A percentile compares a stretch with the other conserved stretches of the same genome.
These are phyloP conservation scores for Cajanus cajan DNA, from an alignment of 306 rosid species.

Conservation along the genomic window DNA sequence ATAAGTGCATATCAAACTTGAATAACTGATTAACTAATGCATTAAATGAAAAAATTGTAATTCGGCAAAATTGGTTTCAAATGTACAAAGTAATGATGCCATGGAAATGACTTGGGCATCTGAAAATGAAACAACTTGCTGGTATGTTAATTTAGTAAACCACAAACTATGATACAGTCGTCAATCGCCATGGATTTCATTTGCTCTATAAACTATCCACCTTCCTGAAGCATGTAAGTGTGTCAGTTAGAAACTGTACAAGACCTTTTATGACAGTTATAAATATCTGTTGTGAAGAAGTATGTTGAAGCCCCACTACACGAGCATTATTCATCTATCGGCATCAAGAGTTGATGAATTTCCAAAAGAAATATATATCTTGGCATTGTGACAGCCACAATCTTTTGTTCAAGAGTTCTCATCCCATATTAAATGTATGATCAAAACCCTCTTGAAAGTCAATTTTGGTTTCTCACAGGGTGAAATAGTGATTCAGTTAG, in stretches of 20 bases:
- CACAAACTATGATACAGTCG: conserved; percentile 17
- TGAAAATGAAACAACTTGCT: conserved; percentile 17
- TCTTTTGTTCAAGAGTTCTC: conserved; percentile 28
- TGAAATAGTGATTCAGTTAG: conserved; percentile 57
- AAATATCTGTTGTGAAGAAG: conserved; percentile 9
- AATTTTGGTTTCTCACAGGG: conserved; percentile 32
- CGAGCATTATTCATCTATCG: conserved; percentile 6
- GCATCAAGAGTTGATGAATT: neutral
- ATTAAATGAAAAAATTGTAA: conserved; percentile 20
- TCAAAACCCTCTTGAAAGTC: conserved; percentile 31
- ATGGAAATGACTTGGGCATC: conserved; percentile 19
- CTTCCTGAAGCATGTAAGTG: conserved; percentile 24
- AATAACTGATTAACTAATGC: conserved; percentile 14
- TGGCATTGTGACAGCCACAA: neutral
- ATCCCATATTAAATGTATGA: conserved; percentile 11
- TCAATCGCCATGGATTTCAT: conserved; percentile 23
- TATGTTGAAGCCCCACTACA: conserved; percentile 23
- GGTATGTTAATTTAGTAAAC: conserved; percentile 28
- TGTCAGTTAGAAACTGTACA: conserved; percentile 27
- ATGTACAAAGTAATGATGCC: conserved; percentile 33
- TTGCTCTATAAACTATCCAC: conserved; percentile 9
- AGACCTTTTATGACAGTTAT: conserved; percentile 30
- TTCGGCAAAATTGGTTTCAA: conserved; percentile 25
- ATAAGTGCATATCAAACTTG: neutral
- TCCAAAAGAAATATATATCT: conserved; percentile 5